phyloP scores from a whole-genome alignment of 495 filamentous ascomycete genomes.

The Xylaria sp. region DNA sequence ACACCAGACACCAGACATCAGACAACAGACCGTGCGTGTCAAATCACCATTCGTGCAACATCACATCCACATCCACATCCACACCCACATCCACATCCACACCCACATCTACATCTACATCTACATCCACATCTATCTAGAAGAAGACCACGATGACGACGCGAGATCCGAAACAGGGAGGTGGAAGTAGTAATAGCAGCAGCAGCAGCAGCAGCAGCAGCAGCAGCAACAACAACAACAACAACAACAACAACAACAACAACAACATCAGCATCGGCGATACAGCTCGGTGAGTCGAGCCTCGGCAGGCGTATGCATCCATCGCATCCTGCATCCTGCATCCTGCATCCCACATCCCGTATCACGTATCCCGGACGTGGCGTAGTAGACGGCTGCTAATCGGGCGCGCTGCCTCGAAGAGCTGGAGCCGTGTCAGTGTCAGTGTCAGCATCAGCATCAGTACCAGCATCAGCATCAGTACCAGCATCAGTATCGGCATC shows the following conservation, averaged over 20 bases:
- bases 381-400: constrained; percentile 17
- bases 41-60: not conserved
- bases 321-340: too few species aligned
- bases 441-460: too few species aligned
- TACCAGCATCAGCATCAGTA: too few species aligned
- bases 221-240: not conserved
- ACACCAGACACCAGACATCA: not conserved
- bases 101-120: not conserved
- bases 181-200: not conserved
- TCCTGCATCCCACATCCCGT: too few species aligned
- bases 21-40: not conserved
- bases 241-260: not conserved
- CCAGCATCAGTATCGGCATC: not conserved
- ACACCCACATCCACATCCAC: not conserved
- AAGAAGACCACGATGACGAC: not conserved
- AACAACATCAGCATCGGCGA: not conserved
- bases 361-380: not conserved
- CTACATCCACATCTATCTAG: not conserved
- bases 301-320: not conserved
- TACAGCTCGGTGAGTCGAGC: constrained; percentile 11
- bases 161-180: not conserved
- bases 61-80: not conserved
- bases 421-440: too few species aligned
- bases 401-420: constrained; percentile 32
- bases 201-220: not conserved